phyloP scores from a whole-genome alignment of 73 alveolate species.

The Paramecium pentaurelia region DNA sequence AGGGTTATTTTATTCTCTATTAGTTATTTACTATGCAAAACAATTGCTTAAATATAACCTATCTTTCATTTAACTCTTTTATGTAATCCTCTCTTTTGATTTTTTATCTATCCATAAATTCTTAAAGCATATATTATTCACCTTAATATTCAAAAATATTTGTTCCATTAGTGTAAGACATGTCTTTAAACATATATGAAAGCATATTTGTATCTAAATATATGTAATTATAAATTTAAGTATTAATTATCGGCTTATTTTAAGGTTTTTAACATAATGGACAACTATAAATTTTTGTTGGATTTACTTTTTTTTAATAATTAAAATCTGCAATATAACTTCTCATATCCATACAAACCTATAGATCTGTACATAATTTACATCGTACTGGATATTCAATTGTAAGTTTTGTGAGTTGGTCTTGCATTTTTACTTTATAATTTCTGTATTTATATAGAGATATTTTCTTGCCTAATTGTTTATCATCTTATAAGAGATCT shows the following conservation, averaged over 20 bases:
- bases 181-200: not conserved
- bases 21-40: not conserved
- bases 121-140: not conserved
- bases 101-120: not conserved
- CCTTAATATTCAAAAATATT: not conserved
- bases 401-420: not conserved
- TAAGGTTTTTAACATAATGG: not conserved
- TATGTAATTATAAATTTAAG: not conserved
- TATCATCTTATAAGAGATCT: not conserved
- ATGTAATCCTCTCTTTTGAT: not conserved
- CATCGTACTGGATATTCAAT: conserved; percentile 1
- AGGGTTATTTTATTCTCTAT: not conserved
- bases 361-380: not conserved
- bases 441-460: not conserved
- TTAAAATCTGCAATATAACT: not conserved
- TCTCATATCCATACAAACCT: not conserved
- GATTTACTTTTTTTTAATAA: not conserved
- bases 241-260: not conserved
- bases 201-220: not conserved
- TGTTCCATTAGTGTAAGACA: not conserved
- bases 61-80: not conserved
- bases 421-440: not conserved
- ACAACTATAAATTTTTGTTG: not conserved
- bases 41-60: not conserved
- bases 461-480: not conserved